Evolutionary conservation across 2,329 filamentous ascomycete species (phyloP), one percentile per base, ranked within the genome.

Genomic region (Paraconiothyrium sp.): DNA sequence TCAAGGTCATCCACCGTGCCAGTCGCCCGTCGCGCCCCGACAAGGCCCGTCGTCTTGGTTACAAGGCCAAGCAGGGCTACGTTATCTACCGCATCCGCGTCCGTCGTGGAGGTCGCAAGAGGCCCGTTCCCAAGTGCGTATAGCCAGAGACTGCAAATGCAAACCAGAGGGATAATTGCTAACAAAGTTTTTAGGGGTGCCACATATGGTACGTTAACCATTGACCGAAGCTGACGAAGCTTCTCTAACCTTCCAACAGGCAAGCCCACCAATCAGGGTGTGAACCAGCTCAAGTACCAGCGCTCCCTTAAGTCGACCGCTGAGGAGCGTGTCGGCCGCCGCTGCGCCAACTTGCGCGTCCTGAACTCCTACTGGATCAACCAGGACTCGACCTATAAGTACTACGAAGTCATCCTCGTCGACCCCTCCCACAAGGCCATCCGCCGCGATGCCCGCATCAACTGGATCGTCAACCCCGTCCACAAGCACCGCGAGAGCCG

Each of bases 341-440:
- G 94, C 83, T 97, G 94, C 88, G 93, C 94, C 86, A 99, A 99
- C 88, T 86, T 99, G 84, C 93, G 95, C 82, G 95, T 99, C 81
- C 92, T 99, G 81, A 99, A 99, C 92, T 98, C 94, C 70, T 99
- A 99, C 94, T 99, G 96, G 96, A 93, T 99, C 89, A 99, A 99
- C 92, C 93, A 98, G 89, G 95, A 99, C 88, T 97, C 94, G 66
- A 99, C 95, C 85, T 99, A 98, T 92, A 99, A 99, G 90, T 99
- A 99, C 92, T 99, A 89, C 88, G 95, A 99, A 87, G 90, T 98
- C 85, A 98, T 99, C 88, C 92, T 97, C 81, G 94, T 99, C 82
- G 95, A 99, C 88, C 95, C 95, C 83, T 92, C 96, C 88, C 95
- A 99, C 92, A 98, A 98, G 90, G 95, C 95, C 81, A 99, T 99